Percentiles rank a stretch among this genome's conserved stretches.
phyloP scores from a whole-genome alignment of 2,329 filamentous ascomycete species.

The Clonostachys sp. region DNA sequence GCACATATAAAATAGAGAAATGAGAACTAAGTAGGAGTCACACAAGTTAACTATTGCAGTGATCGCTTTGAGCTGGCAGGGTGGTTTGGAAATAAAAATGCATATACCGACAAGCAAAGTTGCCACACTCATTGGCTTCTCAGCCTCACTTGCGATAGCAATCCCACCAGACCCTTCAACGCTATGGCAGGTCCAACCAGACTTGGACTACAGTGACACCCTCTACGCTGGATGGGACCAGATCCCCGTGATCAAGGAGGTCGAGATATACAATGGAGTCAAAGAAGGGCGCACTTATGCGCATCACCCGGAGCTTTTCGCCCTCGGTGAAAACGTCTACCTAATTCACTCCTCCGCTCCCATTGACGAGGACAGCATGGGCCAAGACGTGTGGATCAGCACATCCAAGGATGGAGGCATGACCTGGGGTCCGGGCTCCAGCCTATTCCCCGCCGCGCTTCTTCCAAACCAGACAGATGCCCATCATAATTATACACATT shows the following conservation, averaged over 20 bases:
- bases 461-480: constrained; percentile 14
- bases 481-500: constrained; percentile 11
- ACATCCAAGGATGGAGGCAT: constrained; percentile 10
- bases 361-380: constrained; percentile 17
- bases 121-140: constrained; percentile 7
- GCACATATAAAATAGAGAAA: too few relatives aligned
- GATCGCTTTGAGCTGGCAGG: too few relatives aligned
- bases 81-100: too few relatives aligned
- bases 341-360: constrained; percentile 12
- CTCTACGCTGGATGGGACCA: constrained; percentile 16
- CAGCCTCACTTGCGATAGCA: not conserved
- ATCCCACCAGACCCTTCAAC: not conserved
- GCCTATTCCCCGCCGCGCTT: constrained; percentile 12
- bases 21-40: too few relatives aligned
- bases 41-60: too few relatives aligned
- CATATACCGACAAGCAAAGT: too few relatives aligned
- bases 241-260: constrained; percentile 9
- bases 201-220: constrained; percentile 12
- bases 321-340: constrained; percentile 7
- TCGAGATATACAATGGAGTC: constrained; percentile 13
- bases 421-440: constrained; percentile 8
- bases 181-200: not conserved
- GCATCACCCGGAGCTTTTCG: constrained; percentile 14
- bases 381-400: constrained; percentile 14
- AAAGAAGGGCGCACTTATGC: constrained; percentile 12